phyloP scores from a whole-genome alignment of 2,329 filamentous ascomycete species.

The Amauroascus verrucosus region DNA sequence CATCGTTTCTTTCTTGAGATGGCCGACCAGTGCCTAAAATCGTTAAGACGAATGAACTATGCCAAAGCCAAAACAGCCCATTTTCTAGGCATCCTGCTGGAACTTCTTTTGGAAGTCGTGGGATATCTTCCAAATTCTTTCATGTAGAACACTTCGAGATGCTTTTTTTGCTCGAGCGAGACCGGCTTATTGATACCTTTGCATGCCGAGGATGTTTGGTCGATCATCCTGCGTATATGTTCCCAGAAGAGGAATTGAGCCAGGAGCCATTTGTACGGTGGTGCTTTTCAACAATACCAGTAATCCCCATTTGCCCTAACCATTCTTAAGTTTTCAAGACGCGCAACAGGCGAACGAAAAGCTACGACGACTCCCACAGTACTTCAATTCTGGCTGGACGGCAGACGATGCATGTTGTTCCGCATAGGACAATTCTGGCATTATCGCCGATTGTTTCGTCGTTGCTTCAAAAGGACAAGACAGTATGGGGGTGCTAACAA shows the following conservation, averaged over 20 bases:
- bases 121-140: background rate
- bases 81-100: slow-evolving; percentile 5
- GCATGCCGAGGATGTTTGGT: background rate
- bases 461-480: background rate
- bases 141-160: slow-evolving; percentile 2
- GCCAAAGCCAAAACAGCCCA: background rate
- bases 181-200: background rate
- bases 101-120: background rate
- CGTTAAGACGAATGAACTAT: background rate
- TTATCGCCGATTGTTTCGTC: background rate
- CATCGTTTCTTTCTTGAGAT: background rate
- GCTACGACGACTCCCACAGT: background rate
- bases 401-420: background rate
- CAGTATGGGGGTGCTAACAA: background rate
- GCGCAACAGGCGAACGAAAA: background rate
- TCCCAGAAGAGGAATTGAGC: background rate
- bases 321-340: slow-evolving; percentile 1
- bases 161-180: slow-evolving; percentile 2
- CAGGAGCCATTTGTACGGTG: background rate
- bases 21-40: background rate
- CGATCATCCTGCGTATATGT: background rate
- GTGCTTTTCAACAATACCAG: background rate
- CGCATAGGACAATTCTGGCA: background rate
- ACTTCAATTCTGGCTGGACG: background rate
- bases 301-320: background rate